A percentile compares a stretch with the other conserved stretches of the same genome.
These are phyloP conservation scores for Cryptococcus sp. DNA, from an alignment of 1,284 basidiomycete species.

Conservation along the genomic window DNA sequence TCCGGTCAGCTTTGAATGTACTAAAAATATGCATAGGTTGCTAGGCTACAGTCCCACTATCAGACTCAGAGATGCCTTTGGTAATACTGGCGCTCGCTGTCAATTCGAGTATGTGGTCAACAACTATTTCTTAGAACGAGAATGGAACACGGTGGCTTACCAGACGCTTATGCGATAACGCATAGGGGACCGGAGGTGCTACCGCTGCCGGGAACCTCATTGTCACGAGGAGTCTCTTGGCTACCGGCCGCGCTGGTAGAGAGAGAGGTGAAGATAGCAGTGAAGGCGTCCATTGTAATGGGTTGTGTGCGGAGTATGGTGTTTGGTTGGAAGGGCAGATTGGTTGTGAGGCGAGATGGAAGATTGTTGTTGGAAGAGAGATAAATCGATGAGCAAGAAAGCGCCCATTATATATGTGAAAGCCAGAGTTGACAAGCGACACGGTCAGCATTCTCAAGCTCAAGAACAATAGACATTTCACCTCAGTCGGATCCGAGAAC, in stretches of 20 bases:
- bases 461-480: slow-evolving; percentile 1
- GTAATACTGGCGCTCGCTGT: too few relatives aligned
- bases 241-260: slow-evolving; percentile 16
- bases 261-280: slow-evolving; percentile 32
- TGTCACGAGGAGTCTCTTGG: slow-evolving; percentile 23
- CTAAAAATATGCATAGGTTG: slow-evolving; percentile 3
- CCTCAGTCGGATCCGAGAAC: not conserved
- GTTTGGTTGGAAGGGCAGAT: slow-evolving; percentile 8
- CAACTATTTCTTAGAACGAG: too few relatives aligned
- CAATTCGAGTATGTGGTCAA: too few relatives aligned
- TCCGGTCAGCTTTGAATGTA: not conserved
- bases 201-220: slow-evolving; percentile 19
- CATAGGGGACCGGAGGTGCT: slow-evolving; percentile 12
- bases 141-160: too few relatives aligned
- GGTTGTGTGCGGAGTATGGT: slow-evolving; percentile 7
- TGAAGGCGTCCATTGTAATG: slow-evolving; percentile 52
- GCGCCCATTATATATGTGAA: not conserved
- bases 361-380: slow-evolving; percentile 6
- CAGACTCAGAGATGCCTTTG: not conserved
- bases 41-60: not conserved
- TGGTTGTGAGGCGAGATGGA: slow-evolving; percentile 4
- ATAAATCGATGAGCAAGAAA: not conserved
- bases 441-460: not conserved
- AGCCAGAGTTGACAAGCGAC: not conserved
- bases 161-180: slow-evolving; percentile 21